phyloP scores from a whole-genome alignment of 1,139 yeast species.

The Magnusiomyces ingens region DNA sequence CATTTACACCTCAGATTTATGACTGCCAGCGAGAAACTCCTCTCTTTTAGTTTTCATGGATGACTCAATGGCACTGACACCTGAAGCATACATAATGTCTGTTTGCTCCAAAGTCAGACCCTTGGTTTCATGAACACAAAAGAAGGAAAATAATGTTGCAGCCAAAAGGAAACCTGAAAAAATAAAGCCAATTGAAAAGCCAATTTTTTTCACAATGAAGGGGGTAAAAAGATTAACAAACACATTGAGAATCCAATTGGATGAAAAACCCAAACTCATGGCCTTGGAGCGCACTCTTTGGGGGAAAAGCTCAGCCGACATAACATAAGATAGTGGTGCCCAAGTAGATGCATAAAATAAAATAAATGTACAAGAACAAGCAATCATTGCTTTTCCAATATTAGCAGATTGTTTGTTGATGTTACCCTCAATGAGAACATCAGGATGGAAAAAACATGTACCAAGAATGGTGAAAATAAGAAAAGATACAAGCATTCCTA shows the following conservation, averaged over 20 bases:
- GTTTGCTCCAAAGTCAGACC: slow-evolving; percentile 73
- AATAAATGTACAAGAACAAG: slow-evolving; percentile 69
- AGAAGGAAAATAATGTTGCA: slow-evolving; percentile 49
- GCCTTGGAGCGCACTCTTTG: slow-evolving; percentile 73
- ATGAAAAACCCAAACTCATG: slow-evolving; percentile 65
- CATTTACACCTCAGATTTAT: no score
- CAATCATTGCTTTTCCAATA: slow-evolving; percentile 70
- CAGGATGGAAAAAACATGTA: slow-evolving; percentile 30
- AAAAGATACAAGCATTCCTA: slow-evolving; percentile 58
- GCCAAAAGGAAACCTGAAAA: slow-evolving; percentile 39
- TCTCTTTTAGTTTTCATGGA: background rate
- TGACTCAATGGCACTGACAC: slow-evolving; percentile 1
- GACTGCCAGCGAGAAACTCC: background rate
- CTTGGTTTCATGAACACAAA: slow-evolving; percentile 65
- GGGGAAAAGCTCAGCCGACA: slow-evolving; percentile 73
- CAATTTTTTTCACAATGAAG: slow-evolving; percentile 60
- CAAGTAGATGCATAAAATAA: slow-evolving; percentile 80
- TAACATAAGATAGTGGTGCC: slow-evolving; percentile 79
- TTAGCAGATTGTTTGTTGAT: slow-evolving; percentile 28
- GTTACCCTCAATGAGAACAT: slow-evolving; percentile 20
- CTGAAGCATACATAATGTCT: slow-evolving; percentile 43
- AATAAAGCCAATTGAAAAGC: slow-evolving; percentile 64
- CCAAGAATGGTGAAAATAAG: slow-evolving; percentile 64
- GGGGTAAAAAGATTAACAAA: slow-evolving; percentile 63
- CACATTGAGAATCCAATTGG: slow-evolving; percentile 77